A percentile compares a stretch with the other conserved stretches of the same genome.
Evolutionary conservation across 176 grass and related monocot genomes (phyloP).

Genomic region (Triticum urartu): DNA sequence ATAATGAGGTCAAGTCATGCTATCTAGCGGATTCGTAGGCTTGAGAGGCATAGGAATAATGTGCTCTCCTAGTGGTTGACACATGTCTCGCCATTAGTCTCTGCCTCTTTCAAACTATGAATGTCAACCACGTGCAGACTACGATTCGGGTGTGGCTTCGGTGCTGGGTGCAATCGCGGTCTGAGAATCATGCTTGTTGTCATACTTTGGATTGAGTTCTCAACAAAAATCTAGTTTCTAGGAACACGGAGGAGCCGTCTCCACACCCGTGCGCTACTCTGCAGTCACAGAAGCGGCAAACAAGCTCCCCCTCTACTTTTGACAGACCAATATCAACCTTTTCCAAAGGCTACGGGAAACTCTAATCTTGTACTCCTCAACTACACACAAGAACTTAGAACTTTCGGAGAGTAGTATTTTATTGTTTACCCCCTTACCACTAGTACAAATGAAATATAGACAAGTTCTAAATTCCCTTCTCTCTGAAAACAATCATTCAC

Average conservation of each 20-base stretch:
- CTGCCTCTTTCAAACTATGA: background rate
- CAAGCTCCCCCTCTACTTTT: background rate
- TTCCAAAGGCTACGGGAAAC: too few relatives aligned
- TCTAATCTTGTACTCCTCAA: conserved; percentile 46
- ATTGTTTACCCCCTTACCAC: too few relatives aligned
- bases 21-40: background rate
- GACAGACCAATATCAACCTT: too few relatives aligned
- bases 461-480: background rate
- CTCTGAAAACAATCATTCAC: background rate
- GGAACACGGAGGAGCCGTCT: background rate
- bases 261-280: background rate
- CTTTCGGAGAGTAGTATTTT: conserved; percentile 12
- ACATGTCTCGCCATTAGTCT: background rate
- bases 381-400: conserved; percentile 45
- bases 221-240: background rate
- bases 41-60: background rate
- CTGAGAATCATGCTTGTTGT: background rate
- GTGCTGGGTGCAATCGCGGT: background rate
- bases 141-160: background rate
- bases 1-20: background rate
- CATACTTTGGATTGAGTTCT: background rate
- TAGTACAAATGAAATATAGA: too few relatives aligned
- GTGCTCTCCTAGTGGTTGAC: background rate
- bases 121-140: background rate
- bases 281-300: background rate